Evolutionary conservation across 225 moss, liverwort and hornwort species (phyloP).

Genomic region (Asterella californica): DNA sequence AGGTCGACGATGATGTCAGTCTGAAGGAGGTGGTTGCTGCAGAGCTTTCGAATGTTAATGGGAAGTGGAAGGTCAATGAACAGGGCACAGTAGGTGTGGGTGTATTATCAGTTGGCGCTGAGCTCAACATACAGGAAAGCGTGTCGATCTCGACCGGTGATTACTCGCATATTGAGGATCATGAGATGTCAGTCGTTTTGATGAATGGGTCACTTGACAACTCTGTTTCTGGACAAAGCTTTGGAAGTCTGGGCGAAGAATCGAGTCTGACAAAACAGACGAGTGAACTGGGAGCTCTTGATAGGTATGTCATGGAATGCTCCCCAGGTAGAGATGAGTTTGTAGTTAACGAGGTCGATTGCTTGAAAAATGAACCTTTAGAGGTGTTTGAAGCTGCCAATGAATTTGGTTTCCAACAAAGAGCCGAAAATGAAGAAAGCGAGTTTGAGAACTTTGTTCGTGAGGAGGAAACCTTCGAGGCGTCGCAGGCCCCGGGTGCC

Average conservation of each 20-base stretch:
- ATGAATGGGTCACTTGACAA: background rate
- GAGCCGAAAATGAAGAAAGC: background rate
- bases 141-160: conserved; percentile 17
- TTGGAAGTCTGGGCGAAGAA: background rate
- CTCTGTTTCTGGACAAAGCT: background rate
- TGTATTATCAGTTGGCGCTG: background rate
- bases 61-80: background rate
- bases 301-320: conserved; percentile 11
- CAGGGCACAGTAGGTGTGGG: background rate
- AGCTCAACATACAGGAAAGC: conserved; percentile 3
- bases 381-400: conserved; percentile 7
- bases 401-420: conserved; percentile 12
- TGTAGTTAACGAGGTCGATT: conserved; percentile 11
- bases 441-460: conserved; percentile 2
- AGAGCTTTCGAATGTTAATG: background rate
- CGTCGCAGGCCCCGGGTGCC: background rate
- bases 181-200: background rate
- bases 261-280: background rate
- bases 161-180: conserved; percentile 8
- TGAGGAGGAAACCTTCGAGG: background rate
- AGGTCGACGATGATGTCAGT: background rate
- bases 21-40: background rate
- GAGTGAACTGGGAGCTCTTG: conserved; percentile 11
- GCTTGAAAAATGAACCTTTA: conserved; percentile 9
- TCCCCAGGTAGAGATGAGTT: background rate